These are phyloP conservation scores for Alopecurus myosuroides DNA, from an alignment of 176 grass and related monocot genomes.

Conservation along the genomic window DNA sequence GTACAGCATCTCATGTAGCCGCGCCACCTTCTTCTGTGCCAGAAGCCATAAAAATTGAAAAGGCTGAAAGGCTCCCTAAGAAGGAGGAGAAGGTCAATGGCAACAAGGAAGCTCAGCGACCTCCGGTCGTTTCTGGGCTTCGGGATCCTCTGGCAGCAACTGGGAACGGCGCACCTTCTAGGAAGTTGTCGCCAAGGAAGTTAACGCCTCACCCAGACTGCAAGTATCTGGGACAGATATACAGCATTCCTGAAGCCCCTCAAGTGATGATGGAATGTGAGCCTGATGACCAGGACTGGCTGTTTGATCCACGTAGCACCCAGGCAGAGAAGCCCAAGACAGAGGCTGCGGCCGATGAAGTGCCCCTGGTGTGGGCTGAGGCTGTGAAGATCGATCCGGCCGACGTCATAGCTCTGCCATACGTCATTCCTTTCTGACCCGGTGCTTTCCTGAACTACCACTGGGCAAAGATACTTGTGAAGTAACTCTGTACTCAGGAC, in stretches of 20 bases:
- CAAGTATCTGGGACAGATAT: conserved; percentile 59
- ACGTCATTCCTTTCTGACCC: conserved; percentile 46
- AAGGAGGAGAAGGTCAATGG: conserved; percentile 56
- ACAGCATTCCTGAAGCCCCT: conserved; percentile 54
- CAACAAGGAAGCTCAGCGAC: conserved; percentile 36
- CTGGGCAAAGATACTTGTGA: conserved; percentile 7
- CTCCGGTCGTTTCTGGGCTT: conserved; percentile 13
- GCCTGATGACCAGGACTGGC: conserved; percentile 41
- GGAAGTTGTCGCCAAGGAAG: conserved; percentile 38
- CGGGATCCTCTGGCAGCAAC: conserved; percentile 17
- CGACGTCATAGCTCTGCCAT: conserved; percentile 51
- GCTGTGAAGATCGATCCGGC: conserved; percentile 37
- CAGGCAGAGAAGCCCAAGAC: conserved; percentile 21
- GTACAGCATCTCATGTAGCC: conserved; percentile 62
- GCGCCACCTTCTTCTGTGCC: conserved; percentile 46
- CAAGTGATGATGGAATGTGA: conserved; percentile 48
- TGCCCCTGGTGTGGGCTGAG: conserved; percentile 44
- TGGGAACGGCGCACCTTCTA: conserved; percentile 23
- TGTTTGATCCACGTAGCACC: conserved; percentile 21
- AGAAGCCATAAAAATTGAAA: conserved; percentile 33
- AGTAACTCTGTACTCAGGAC: conserved; percentile 21
- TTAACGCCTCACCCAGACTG: conserved; percentile 38
- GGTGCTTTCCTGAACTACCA: not conserved
- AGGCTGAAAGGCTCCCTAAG: conserved; percentile 41
- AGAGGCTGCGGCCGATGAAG: conserved; percentile 18